Base-by-base conservation (phyloP, 768 basidiomycete genomes). In the Kwoniella botswanensis region DNA sequence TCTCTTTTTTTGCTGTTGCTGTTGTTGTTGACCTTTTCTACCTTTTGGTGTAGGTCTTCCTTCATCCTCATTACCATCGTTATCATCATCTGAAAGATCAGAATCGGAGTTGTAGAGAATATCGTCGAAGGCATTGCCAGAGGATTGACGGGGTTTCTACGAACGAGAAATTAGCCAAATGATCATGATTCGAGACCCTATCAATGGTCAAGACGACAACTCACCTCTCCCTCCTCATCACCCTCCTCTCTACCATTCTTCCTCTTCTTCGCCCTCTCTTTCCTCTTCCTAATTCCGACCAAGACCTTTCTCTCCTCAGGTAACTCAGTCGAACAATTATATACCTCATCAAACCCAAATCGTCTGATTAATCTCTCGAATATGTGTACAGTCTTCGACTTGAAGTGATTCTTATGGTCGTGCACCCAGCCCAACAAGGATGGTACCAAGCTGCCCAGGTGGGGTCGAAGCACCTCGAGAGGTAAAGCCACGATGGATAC, bases 401-500 rank as follows among this genome's bases (percentile, higher is more conserved):
- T 98, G 89, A 99, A 98, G 81, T 98, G 97, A 78, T 98, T 98
- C 82, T 96, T 96, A 85, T 98, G 96, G 79, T 98, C 95, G 80
- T 97, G 94, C 5, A 93, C 93, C 94, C 97, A 96, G 57, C 87
- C 87, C 43, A 98, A 86, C 13, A 99, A 87, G 0, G 90, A 91
- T 0, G 93, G 92, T 0, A 98, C 92, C 24, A 98, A 86, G 24
- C 86, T 86, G 26, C 87, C 86, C 10, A 99, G 86, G 75, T 95
- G 90, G 0, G 91, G 92, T n/a, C 87, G 88, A 56, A 97, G 85
- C 70, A 93, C 83, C 3, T 90, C 88, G 0, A 86, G 75, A 0
- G 94, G 87, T 26, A 98, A 87, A 0, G 93, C 91, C 78, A 98
- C 94, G 71, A 95, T 90, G 9, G 90, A 89, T 53, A 99, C 91